Conservation (phyloP, 73 alveolate species). For the Uronychia setigera region DNA sequence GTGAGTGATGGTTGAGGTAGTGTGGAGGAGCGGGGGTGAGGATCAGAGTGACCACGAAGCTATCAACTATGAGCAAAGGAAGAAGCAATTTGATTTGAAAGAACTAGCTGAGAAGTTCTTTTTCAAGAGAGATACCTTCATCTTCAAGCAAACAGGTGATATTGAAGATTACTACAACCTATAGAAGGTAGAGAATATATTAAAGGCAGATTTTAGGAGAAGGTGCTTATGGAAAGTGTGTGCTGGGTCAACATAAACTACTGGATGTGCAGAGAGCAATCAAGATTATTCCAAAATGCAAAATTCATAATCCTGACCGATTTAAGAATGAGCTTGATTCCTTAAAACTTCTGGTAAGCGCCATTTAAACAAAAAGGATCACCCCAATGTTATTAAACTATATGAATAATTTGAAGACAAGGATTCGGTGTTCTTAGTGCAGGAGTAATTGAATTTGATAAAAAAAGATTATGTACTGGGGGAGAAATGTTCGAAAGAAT, state of each 20-base stretch:
- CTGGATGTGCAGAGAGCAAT: slow-evolving; percentile 82
- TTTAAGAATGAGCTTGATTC: slow-evolving; percentile 60
- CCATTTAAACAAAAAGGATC: slow-evolving; percentile 33
- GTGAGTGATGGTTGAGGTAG: slow-evolving; percentile 4
- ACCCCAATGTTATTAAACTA: slow-evolving; percentile 87
- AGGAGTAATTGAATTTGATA: slow-evolving; percentile 58
- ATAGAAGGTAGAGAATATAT: neutral
- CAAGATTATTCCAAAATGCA: slow-evolving; percentile 86
- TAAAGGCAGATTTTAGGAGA: slow-evolving; percentile 52
- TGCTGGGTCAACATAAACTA: slow-evolving; percentile 63
- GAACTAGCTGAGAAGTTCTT: neutral
- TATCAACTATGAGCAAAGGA: neutral
- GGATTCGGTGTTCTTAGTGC: slow-evolving; percentile 78
- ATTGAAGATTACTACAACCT: slow-evolving; percentile 21
- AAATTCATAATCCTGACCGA: slow-evolving; percentile 72
- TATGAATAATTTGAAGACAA: slow-evolving; percentile 91
- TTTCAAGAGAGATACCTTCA: slow-evolving; percentile 17
- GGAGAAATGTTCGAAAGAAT: slow-evolving; percentile 81
- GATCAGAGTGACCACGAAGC: neutral
- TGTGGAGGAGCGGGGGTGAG: slow-evolving; percentile 1
- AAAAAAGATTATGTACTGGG: slow-evolving; percentile 71
- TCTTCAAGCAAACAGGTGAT: slow-evolving; percentile 6
- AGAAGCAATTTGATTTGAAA: neutral
- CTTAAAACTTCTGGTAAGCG: slow-evolving; percentile 56
- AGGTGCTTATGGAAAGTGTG: slow-evolving; percentile 79